Conservation (phyloP, 2,329 filamentous ascomycete genomes). For the Parascedosporium putredinis region DNA sequence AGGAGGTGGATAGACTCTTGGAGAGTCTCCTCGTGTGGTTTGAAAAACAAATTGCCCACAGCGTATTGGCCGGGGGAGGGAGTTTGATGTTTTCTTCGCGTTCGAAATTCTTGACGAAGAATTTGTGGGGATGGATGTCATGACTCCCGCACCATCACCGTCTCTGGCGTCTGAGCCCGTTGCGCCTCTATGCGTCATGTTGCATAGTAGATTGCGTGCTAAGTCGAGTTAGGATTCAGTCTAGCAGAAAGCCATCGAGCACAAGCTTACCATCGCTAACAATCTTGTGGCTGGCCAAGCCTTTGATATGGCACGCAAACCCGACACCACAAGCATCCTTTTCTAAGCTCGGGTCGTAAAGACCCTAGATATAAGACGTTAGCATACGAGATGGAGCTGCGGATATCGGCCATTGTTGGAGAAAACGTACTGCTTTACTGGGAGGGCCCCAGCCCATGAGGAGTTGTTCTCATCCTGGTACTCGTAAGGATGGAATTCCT, state of each 20-base stretch:
- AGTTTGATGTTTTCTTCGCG: slow-evolving; percentile 80
- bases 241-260: background rate
- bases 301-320: slow-evolving; percentile 98
- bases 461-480: slow-evolving; percentile 77
- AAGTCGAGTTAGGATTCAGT: slow-evolving; percentile 18
- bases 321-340: slow-evolving; percentile 99
- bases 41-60: slow-evolving; percentile 96
- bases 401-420: background rate
- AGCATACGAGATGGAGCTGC: slow-evolving; percentile 6
- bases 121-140: slow-evolving; percentile 99
- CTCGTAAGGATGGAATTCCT: slow-evolving; percentile 62
- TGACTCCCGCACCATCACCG: slow-evolving; percentile 95
- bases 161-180: slow-evolving; percentile 97
- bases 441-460: slow-evolving; percentile 90
- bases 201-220: slow-evolving; percentile 92
- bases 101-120: slow-evolving; percentile 98
- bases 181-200: slow-evolving; percentile 99
- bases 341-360: slow-evolving; percentile 91
- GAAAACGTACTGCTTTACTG: slow-evolving; percentile 70
- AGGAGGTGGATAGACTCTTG: slow-evolving; percentile 87
- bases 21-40: slow-evolving; percentile 82
- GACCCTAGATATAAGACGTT: slow-evolving; percentile 43
- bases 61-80: slow-evolving; percentile 89
- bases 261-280: slow-evolving; percentile 78
- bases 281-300: slow-evolving; percentile 94